Percentiles rank a stretch among this genome's conserved stretches.
phyloP scores from a whole-genome alignment of 2,329 filamentous ascomycete species.

The Paraconiothyrium sp. region DNA sequence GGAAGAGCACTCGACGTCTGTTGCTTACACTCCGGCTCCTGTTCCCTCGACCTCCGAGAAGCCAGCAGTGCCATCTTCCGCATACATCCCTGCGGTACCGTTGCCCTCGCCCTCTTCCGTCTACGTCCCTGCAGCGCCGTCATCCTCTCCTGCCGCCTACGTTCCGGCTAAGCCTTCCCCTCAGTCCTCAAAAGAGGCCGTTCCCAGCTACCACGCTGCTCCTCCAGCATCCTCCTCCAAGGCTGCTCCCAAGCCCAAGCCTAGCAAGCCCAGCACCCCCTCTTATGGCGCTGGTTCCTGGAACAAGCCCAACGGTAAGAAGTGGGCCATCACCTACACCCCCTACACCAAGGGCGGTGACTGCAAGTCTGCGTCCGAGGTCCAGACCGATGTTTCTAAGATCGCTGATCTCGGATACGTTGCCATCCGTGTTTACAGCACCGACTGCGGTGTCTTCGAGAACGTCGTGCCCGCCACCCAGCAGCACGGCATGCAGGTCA shows the following conservation, averaged over 20 bases:
- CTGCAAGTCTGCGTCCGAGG: constrained; percentile 54
- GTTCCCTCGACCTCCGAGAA: constrained; percentile 26
- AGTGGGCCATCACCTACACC: constrained; percentile 62
- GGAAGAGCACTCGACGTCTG: constrained; percentile 71
- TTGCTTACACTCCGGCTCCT: constrained; percentile 52
- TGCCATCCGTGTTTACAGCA: constrained; percentile 83
- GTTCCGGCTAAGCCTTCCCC: constrained; percentile 18
- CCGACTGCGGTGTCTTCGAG: constrained; percentile 84
- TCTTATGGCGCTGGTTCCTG: constrained; percentile 33
- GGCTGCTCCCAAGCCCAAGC: constrained; percentile 39
- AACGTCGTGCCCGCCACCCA: constrained; percentile 76
- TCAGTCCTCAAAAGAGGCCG: constrained; percentile 20
- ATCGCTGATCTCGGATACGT: constrained; percentile 65
- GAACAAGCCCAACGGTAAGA: constrained; percentile 54
- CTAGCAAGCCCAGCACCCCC: constrained; percentile 39
- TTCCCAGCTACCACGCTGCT: constrained; percentile 29
- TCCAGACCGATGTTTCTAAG: constrained; percentile 53
- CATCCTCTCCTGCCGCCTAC: constrained; percentile 17
- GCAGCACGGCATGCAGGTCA: constrained; percentile 76
- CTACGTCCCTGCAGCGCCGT: constrained; percentile 23
- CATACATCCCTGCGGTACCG: constrained; percentile 15
- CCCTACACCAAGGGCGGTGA: constrained; percentile 54
- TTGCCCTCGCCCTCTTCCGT: constrained; percentile 26
- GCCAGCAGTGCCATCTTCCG: constrained; percentile 17
- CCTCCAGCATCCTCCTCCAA: constrained; percentile 27